Evolutionary conservation across 305 asterid species (phyloP), one percentile per base, ranked within the genome.

Genomic region (Lippia alba): DNA sequence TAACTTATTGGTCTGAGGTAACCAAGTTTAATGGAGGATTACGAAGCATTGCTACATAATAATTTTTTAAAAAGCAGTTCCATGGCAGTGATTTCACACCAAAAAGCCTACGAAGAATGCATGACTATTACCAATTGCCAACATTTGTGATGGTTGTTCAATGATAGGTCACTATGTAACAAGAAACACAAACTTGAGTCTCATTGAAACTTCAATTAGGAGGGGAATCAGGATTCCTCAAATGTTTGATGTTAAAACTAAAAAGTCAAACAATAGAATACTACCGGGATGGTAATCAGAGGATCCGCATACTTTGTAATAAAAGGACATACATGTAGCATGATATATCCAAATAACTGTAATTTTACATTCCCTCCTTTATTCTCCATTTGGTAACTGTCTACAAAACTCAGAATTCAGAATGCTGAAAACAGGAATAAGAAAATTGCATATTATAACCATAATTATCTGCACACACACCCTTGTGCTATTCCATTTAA

Each of bases 11-110:
- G 62, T 69, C 45, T 56, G 65, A 55, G 56, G 62, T 24, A 64
- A 15, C 71, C 46, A 46, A 64, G 39, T 34, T 11, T 12, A 61
- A 69, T n/a, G 24, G 59, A 67, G 56, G 61, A 61, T 61, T 24
- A 12, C 8, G 56, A 17, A 36, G 51, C 19, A 16, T 19, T 11
- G 57, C 16, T 39, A n/a, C 30, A 50, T 3, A 30, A 1, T 33
- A 32, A n/a, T 24, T 14, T 6, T 2, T 4, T 53, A 53, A 24
- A 53, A 24, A 53, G 4, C 46, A 45, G 12, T 45, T 4, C 61
- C 9, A 41, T 20, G 36, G 67, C 51, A 61, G 17, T 30, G 45
- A 63, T 41, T 44, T 10, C 9, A 9, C 39, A 20, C 30, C 30
- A 41, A 16, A 16, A 17, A 40, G 53, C 32, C 39, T 20, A 63